A percentile compares a stretch with the other conserved stretches of the same genome.
These are phyloP conservation scores for Aspergillus spinulosporus DNA, from an alignment of 2,329 filamentous ascomycete genomes.

Conservation along the genomic window DNA sequence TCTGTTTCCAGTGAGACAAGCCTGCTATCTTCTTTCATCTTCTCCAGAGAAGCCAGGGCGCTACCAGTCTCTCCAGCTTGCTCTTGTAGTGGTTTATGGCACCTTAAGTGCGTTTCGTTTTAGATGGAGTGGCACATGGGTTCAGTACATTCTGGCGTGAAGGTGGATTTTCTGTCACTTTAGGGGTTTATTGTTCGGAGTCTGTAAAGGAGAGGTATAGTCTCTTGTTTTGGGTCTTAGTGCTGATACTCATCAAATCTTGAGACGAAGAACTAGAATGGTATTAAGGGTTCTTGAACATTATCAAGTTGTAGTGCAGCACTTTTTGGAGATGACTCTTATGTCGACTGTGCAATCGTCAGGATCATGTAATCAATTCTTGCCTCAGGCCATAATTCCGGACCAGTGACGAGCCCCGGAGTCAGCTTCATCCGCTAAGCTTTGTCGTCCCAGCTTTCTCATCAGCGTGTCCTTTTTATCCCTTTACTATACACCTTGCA, in stretches of 20 bases:
- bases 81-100: not conserved
- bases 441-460: constrained; percentile 14
- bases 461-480: constrained; percentile 6
- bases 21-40: too few species aligned
- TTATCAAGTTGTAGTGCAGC: not conserved
- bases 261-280: not conserved
- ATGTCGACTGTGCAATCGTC: not conserved
- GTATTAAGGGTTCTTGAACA: not conserved
- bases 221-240: not conserved
- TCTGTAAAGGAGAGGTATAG: not conserved
- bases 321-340: not conserved
- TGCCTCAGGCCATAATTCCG: constrained; percentile 31
- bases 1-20: not conserved
- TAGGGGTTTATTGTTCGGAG: not conserved
- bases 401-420: constrained; percentile 7
- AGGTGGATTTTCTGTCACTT: not conserved
- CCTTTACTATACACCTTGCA: not conserved
- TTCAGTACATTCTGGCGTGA: constrained; percentile 3
- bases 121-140: not conserved
- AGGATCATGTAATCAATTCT: constrained; percentile 3
- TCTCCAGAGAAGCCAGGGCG: not conserved
- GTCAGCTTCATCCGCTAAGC: constrained; percentile 17
- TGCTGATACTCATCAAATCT: not conserved
- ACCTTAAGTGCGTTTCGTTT: not conserved
- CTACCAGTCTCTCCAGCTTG: not conserved